Base-by-base conservation (phyloP, 1,139 yeast species). In the Fermentozyma sake region DNA sequence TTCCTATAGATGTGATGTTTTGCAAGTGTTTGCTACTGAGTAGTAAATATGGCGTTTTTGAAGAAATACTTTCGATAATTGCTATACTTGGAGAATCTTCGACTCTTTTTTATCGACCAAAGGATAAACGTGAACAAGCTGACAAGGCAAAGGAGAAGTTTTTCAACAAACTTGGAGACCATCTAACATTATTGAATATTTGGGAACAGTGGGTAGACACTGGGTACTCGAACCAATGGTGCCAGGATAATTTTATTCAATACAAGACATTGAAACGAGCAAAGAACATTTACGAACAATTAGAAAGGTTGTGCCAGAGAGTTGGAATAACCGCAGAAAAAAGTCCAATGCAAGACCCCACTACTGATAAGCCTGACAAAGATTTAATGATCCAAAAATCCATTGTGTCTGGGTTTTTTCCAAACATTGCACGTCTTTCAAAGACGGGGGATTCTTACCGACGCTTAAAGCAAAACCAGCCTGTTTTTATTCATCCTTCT, bases 1-100 rank as follows among this genome's bases (percentile, higher is more conserved):
- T 91, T 41, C 98, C 98, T 0, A 71, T 89, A 5, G 95, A 85
- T 43, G 96, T 96, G 3, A 83, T 83, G 78, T 69, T 85, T 41
- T 80, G 96, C 8, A 84, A 82, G 50, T 72, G 84, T 2, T 54
- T 91, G 15, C 52, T 89, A 2, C 68, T 79, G 1, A 77, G 93
- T 34, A 69, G 71, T 3, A 66, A 68, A 34, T 70, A 65, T 31
- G 66, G 71, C 0, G 85, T 89, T 30, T 65, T 76, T 2, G 69
- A 69, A 2, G 86, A 83, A 29, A 74, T 87, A 0, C 44, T 84
- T 4, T 72, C 86, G 0, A 72, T 89, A 5, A 73, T 86, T 7
- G 65, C 96, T 0, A 81, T 89, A 86, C 58, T 91, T 10, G 89
- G 87, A 12, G 98, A 89, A 43, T 71, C 91, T 2, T 68, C 80